Base-by-base conservation (phyloP, 345 rosid genomes). In the Lepidium aucheri region DNA sequence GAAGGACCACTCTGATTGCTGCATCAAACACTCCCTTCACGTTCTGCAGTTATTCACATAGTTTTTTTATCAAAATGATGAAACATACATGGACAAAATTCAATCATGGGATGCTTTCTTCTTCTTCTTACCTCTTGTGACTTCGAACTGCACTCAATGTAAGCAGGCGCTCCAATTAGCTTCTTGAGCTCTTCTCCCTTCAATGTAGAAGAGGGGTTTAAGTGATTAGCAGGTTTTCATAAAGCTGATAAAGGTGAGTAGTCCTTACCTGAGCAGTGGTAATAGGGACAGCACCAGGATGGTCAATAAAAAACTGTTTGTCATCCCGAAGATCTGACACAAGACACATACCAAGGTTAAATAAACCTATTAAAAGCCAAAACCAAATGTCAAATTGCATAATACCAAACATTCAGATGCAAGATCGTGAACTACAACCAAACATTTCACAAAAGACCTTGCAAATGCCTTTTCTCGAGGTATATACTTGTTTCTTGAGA, bases 121-220 rank as follows among this genome's bases (percentile, higher is more conserved):
- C 9, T 16, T 9, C 7, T 53, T 63, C 7, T 53, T 63, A 89
- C 98, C 97, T 87, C 89, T 83, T 92, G 98, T 10, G 97, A 77
- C 76, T 87, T 92, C 13, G 98, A 84, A 68, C 94, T 86, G 82
- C 98, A 92, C 54, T 92, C 98, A 6, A 92, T 83, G 74, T 89
- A 92, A 52, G 88, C 89, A 65, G 95, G 90, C 0, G 97, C 85
- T 47, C 76, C 86, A 10, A 92, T 87, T 72, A 78, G 88, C 73
- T 84, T 89, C 76, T 76, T 83, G 67, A 89, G 87, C 71, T 92
- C 98, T 82, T 89, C 98, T 51, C 98, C 98, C 98, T 89, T 61
- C 8, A 1, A 62, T n/a, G 24, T 8, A 43, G 1, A 46, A n/a
- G n/a, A n/a, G n/a, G 42, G 57, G 32, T 11, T 46, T 0, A 44